phyloP scores from a whole-genome alignment of 2,329 filamentous ascomycete genomes.

The Colletotrichum zoysiae region DNA sequence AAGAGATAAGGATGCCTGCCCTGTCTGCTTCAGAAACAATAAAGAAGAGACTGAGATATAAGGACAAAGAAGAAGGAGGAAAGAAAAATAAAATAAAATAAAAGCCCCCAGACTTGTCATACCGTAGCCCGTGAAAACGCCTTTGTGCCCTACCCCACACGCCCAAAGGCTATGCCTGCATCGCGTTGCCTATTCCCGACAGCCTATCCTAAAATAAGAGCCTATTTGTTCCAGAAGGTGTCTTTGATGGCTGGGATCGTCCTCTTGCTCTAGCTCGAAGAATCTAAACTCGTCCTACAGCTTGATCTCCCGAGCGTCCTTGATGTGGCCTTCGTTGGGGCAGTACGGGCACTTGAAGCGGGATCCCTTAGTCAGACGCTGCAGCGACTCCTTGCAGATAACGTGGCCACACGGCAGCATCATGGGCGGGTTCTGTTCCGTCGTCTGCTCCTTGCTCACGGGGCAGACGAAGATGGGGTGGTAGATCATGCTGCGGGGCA shows the following conservation, averaged over 20 bases:
- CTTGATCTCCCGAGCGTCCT: slow-evolving; percentile 81
- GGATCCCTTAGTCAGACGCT: slow-evolving; percentile 81
- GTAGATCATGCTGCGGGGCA: slow-evolving; percentile 76
- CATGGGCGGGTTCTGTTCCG: slow-evolving; percentile 93
- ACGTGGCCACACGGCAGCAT: slow-evolving; percentile 97
- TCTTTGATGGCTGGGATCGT: not conserved
- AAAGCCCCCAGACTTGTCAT: not conserved
- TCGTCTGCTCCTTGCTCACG: slow-evolving; percentile 96
- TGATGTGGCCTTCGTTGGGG: slow-evolving; percentile 82
- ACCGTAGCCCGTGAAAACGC: slow-evolving; percentile 1
- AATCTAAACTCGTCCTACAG: slow-evolving; percentile 57
- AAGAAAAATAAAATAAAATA: not conserved
- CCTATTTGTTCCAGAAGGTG: slow-evolving; percentile 10
- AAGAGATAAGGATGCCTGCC: not conserved
- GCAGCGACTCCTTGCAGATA: slow-evolving; percentile 85
- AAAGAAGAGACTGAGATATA: not conserved
- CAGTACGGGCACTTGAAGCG: slow-evolving; percentile 98
- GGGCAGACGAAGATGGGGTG: slow-evolving; percentile 98
- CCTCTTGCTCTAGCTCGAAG: slow-evolving; percentile 1
- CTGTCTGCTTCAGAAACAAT: not conserved
- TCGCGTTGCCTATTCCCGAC: not conserved
- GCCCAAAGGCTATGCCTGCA: not conserved
- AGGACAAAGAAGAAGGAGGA: not conserved
- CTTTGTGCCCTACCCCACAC: not conserved
- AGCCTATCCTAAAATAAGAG: slow-evolving; percentile 9